A percentile compares a stretch with the other conserved stretches of the same genome.
Evolutionary conservation across 2,329 filamentous ascomycete species (phyloP).

Genomic region (Botryotinia convoluta): DNA sequence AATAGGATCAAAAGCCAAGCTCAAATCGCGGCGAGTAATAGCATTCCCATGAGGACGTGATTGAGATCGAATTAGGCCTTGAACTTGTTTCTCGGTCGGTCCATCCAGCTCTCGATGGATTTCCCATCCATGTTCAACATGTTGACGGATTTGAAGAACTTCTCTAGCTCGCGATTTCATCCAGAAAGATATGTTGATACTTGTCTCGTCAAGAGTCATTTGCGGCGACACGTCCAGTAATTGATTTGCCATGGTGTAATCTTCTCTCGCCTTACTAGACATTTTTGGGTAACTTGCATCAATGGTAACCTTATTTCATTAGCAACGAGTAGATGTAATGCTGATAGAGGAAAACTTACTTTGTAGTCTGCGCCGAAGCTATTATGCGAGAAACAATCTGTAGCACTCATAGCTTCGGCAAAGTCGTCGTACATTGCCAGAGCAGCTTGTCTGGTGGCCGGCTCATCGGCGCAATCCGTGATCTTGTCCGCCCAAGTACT

Average conservation of each 20-base stretch:
- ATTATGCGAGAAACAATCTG: conserved; percentile 53
- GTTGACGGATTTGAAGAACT: conserved; percentile 33
- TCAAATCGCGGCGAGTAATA: conserved; percentile 52
- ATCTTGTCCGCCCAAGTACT: conserved; percentile 41
- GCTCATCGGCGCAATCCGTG: conserved; percentile 21
- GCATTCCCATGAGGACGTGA: conserved; percentile 19
- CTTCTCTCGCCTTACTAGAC: conserved; percentile 49
- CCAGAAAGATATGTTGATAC: conserved; percentile 33
- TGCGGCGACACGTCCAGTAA: conserved; percentile 51
- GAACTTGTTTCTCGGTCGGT: conserved; percentile 29
- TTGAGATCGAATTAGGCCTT: conserved; percentile 29
- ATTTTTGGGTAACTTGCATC: conserved; percentile 32
- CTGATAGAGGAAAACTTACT: conserved; percentile 23
- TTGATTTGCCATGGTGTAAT: conserved; percentile 53
- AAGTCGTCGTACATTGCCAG: conserved; percentile 55
- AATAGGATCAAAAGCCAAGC: conserved; percentile 60
- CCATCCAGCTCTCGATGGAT: conserved; percentile 29
- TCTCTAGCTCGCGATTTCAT: conserved; percentile 35
- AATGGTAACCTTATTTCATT: conserved; percentile 28
- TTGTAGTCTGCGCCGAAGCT: conserved; percentile 32
- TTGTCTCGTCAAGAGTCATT: conserved; percentile 25
- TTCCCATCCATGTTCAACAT: conserved; percentile 28
- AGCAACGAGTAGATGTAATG: conserved; percentile 15
- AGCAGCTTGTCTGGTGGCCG: conserved; percentile 35
- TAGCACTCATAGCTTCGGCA: conserved; percentile 60